A percentile compares a stretch with the other conserved stretches of the same genome.
phyloP scores from a whole-genome alignment of 176 grass and related monocot species.

The Triticum timopheevii region DNA sequence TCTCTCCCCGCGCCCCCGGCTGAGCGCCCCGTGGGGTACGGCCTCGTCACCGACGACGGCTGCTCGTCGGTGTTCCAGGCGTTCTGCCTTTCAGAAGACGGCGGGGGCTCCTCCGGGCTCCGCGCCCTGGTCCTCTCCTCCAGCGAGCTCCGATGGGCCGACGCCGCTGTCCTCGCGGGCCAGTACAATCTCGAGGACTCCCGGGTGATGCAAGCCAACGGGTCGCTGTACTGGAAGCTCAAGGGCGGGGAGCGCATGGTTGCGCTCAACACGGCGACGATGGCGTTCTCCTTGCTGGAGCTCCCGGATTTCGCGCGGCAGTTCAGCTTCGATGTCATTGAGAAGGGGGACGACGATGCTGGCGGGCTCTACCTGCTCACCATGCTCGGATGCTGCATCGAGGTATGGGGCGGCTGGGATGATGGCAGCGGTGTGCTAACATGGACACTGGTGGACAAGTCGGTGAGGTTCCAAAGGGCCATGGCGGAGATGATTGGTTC shows the following conservation, averaged over 20 bases:
- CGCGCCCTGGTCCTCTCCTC: slow-evolving; percentile 24
- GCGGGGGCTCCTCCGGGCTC: not conserved
- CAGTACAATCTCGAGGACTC: not conserved
- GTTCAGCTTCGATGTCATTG: slow-evolving; percentile 21
- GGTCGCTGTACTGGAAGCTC: slow-evolving; percentile 36
- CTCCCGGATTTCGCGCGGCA: slow-evolving; percentile 15
- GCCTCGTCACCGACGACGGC: slow-evolving; percentile 39
- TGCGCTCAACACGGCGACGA: slow-evolving; percentile 15
- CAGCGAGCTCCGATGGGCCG: slow-evolving; percentile 30
- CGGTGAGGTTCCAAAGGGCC: slow-evolving; percentile 27
- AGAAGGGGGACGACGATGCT: slow-evolving; percentile 1
- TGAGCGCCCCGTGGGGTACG: slow-evolving; percentile 28
- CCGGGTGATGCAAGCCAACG: slow-evolving; percentile 34
- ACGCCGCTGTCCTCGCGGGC: not conserved
- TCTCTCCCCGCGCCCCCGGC: slow-evolving; percentile 7
- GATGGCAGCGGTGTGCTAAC: not conserved
- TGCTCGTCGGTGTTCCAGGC: slow-evolving; percentile 26
- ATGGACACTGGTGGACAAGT: slow-evolving; percentile 38
- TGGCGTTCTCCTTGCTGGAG: slow-evolving; percentile 16
- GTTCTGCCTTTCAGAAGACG: not conserved
- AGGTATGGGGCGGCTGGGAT: slow-evolving; percentile 25
- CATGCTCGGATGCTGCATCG: slow-evolving; percentile 27
- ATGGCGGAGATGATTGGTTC: not conserved
- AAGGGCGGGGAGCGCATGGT: slow-evolving; percentile 30
- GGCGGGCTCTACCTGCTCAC: slow-evolving; percentile 32